phyloP scores from a whole-genome alignment of 495 filamentous ascomycete genomes.

The Neohortaea acidophila region DNA sequence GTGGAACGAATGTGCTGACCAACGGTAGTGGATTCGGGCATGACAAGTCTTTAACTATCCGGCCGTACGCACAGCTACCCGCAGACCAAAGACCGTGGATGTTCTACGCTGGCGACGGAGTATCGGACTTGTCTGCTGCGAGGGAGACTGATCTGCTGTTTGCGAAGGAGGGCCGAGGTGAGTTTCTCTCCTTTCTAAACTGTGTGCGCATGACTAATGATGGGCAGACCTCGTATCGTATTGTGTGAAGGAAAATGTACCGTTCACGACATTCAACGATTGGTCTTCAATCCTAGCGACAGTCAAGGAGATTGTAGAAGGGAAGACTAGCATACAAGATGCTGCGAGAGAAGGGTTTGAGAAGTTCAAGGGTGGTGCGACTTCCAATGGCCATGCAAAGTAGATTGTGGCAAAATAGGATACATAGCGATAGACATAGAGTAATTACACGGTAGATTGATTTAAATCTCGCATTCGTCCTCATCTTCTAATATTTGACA shows the following conservation, averaged over 20 bases:
- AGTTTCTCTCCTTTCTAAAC: slow-evolving; percentile 12
- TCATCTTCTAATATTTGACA: too few species aligned
- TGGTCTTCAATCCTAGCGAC: slow-evolving; percentile 61
- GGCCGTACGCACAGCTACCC: slow-evolving; percentile 60
- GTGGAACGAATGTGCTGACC: slow-evolving; percentile 14
- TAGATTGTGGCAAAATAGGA: neutral
- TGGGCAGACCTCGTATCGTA: slow-evolving; percentile 60
- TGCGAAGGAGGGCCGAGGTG: slow-evolving; percentile 76
- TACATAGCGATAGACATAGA: slow-evolving; percentile 4
- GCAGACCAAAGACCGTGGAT: slow-evolving; percentile 50
- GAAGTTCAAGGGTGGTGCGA: slow-evolving; percentile 23
- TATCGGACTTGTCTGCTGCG: slow-evolving; percentile 59
- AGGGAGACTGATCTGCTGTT: slow-evolving; percentile 65
- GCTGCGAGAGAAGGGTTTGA: slow-evolving; percentile 26
- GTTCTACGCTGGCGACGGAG: slow-evolving; percentile 65
- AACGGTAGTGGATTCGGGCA: slow-evolving; percentile 62
- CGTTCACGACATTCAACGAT: slow-evolving; percentile 67
- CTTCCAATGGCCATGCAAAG: slow-evolving; percentile 14
- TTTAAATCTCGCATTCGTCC: too few species aligned
- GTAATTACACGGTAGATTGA: too few species aligned
- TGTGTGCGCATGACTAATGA: neutral
- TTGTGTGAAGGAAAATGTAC: slow-evolving; percentile 60
- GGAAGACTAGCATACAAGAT: slow-evolving; percentile 26
- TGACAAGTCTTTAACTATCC: slow-evolving; percentile 80
- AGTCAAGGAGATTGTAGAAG: slow-evolving; percentile 51